These are phyloP conservation scores for Vicia sativa DNA, from an alignment of 306 rosid species.

Conservation along the genomic window DNA sequence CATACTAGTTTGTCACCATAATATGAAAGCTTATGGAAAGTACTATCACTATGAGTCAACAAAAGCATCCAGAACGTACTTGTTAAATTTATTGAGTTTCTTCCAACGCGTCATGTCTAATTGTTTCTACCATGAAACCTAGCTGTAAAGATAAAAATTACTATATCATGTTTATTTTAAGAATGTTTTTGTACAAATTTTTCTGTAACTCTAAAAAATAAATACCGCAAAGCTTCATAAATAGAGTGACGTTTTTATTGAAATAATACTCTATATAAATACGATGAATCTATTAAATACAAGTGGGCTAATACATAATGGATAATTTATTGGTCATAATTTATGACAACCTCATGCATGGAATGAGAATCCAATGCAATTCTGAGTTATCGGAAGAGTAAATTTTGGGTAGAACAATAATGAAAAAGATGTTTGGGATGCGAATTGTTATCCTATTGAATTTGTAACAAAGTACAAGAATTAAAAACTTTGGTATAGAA, in stretches of 20 bases:
- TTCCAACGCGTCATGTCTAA: too few species aligned
- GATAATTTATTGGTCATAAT: conserved; percentile 28
- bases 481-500: not conserved
- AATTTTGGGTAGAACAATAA: conserved; percentile 19
- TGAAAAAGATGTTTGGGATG: conserved; percentile 10
- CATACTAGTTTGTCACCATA: too few species aligned
- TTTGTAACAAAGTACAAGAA: conserved; percentile 8
- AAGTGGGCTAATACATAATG: conserved; percentile 28
- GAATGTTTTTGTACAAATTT: too few species aligned
- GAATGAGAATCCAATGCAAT: conserved; percentile 31
- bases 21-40: too few species aligned
- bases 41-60: too few species aligned
- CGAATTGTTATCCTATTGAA: not conserved
- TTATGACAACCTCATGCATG: conserved; percentile 30
- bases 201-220: not conserved
- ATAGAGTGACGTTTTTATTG: not conserved
- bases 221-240: not conserved
- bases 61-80: too few species aligned
- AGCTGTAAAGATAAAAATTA: too few species aligned
- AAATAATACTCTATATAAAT: not conserved
- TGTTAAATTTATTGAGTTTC: too few species aligned
- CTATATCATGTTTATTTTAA: too few species aligned
- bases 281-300: conserved; percentile 28
- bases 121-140: too few species aligned
- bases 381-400: conserved; percentile 8